Evolutionary conservation across 1,139 yeast species (phyloP), one percentile per base, ranked within the genome.

Genomic region (Saccharomyces hybrid): DNA sequence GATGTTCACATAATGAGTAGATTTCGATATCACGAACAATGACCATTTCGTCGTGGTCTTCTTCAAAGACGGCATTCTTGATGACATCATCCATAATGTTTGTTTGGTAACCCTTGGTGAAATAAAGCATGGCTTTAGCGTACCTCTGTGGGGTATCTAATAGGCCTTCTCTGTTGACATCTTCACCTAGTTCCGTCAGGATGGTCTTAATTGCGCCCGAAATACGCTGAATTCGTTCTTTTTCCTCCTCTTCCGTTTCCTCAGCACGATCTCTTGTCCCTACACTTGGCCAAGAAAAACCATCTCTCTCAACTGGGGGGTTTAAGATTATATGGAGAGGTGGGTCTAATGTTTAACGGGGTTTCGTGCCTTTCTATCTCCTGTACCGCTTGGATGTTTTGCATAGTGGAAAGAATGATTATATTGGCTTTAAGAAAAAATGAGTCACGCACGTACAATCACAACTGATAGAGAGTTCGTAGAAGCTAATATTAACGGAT

Each of bases 11-110:
- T 55, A 93, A 76, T 4, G 96, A 88, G 70, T 85, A 88, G 52
- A 93, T 82, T 64, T 90, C 96, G 57, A 93, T 93, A 69, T 95
- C 98, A 68, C 93, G 81, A 32, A 93, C 99, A 62, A 93, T 91
- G 50, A 93, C 99, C 98, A 93, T 93, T 70, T 93, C 99, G 69
- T 93, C 98, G 69, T 95, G 99, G 69, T 95, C 96, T 69, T 93
- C 99, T 70, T 93, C 97, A 64, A 95, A 95, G 11, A 95, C 96
- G 0, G 99, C 99, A 57, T 90, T 79, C 66, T 95, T 93, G 64
- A 95, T 86, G 32, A 91, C 97, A 67, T 90, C 96, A 57, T 85
- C 75, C 56, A 70, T 63, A 56, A 88, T 85, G 68, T 90, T 90
- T 62, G 91, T 96, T 72, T 91, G 96, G 70, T 93, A 93, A 8